Base-by-base conservation (phyloP, 75 land plant species). In the Sequoia sempervirens region DNA sequence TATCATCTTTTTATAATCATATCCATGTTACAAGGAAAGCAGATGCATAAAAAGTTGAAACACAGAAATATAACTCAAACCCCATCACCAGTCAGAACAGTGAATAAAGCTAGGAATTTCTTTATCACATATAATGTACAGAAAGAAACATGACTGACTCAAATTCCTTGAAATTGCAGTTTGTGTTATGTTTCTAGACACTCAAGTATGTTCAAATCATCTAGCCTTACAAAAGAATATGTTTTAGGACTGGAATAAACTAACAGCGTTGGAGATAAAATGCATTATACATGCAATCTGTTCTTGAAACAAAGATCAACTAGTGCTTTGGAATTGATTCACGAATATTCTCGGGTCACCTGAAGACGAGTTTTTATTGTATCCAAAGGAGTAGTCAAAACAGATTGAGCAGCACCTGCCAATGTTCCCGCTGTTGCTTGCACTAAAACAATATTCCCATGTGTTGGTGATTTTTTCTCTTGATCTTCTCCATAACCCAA, bases 291-390 rank as follows among this genome's bases (percentile, higher is more conserved):
- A 78, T 76, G 46, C 14, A n/a, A 78, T 12, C 45, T 45, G 12
- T 78, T 45, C 80, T 26, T 18, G 13, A 26, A 78, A 78, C 5
- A 43, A n/a, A 45, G 41, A n/a, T 45, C 28, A n/a, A 78, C n/a
- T 78, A 26, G 10, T 43, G 52, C 80, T 78, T 45, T 78, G 80
- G 46, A 78, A 78, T 78, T 23, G 26, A 10, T 78, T 45, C 46
- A 45, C n/a, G 50, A n/a, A 78, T 78, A 47, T 45, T 78, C n/a
- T 78, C 30, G 4, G 80, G 45, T 78, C 36, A 95, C 99, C 99
- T 97, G 99, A 61, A 97, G 93, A 84, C 97, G 85, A 58, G 99
- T 97, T 87, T 95, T 97, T 28, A 97, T 86, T 3, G 99, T 97
- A 86, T 97, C 99, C 45, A 97, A 86, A 18, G 99, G 99, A 76